phyloP scores from a whole-genome alignment of 768 basidiomycete genomes.

The Xanthoconium purpureum region DNA sequence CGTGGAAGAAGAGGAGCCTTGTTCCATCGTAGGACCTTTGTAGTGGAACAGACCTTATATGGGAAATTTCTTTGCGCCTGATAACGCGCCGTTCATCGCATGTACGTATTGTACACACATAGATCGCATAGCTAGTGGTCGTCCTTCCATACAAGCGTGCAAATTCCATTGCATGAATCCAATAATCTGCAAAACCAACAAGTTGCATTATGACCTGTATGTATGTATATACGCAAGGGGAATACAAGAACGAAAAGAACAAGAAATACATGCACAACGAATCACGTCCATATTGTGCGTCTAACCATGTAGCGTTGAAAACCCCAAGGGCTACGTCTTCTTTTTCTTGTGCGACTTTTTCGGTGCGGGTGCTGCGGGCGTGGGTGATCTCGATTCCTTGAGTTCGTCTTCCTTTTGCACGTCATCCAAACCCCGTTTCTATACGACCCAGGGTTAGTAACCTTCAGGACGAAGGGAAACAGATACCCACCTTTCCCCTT shows the following conservation, averaged over 20 bases:
- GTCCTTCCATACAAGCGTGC: too few species aligned
- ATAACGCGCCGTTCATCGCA: too few species aligned
- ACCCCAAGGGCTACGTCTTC: slow-evolving; percentile 44
- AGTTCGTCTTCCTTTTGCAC: slow-evolving; percentile 46
- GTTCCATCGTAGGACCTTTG: slow-evolving; percentile 28
- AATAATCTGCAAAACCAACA: too few species aligned
- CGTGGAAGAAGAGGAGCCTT: slow-evolving; percentile 19
- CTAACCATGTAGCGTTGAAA: neutral
- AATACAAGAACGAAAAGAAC: neutral
- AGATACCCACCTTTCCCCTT: slow-evolving; percentile 58
- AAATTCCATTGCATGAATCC: too few species aligned
- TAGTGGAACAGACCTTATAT: neutral
- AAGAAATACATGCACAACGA: neutral
- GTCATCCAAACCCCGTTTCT: slow-evolving; percentile 77
- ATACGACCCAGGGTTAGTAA: slow-evolving; percentile 3
- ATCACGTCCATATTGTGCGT: neutral
- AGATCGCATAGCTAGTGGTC: too few species aligned
- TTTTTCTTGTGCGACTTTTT: slow-evolving; percentile 69
- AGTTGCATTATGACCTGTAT: neutral
- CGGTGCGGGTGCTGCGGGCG: slow-evolving; percentile 50
- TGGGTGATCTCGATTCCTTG: slow-evolving; percentile 59
- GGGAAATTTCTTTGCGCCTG: slow-evolving; percentile 1
- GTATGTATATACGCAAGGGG: neutral
- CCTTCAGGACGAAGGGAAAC: neutral
- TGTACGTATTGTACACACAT: too few species aligned